phyloP scores from a whole-genome alignment of 1,284 basidiomycete genomes.

The Cutaneotrichosporon sp. region DNA sequence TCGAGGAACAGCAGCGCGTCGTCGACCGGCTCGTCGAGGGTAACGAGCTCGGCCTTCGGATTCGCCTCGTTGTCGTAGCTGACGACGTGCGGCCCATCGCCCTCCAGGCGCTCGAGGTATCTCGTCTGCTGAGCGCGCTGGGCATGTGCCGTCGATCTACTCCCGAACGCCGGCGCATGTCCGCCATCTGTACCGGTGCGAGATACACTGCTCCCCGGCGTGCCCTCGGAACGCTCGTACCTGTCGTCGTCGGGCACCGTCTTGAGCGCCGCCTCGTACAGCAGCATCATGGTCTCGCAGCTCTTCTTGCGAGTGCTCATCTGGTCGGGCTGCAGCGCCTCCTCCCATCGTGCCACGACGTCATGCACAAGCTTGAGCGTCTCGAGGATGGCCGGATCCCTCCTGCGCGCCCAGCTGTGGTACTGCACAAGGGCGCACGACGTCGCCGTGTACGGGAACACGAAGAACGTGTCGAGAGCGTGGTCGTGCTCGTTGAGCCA shows the following conservation, averaged over 20 bases:
- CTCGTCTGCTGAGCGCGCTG: slow-evolving; percentile 6
- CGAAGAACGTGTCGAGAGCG: slow-evolving; percentile 80
- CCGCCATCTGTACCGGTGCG: slow-evolving; percentile 37
- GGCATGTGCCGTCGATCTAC: not conserved
- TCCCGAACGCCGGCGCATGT: slow-evolving; percentile 9
- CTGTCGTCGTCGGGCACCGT: slow-evolving; percentile 53
- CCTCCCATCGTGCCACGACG: slow-evolving; percentile 80
- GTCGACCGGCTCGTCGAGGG: slow-evolving; percentile 34
- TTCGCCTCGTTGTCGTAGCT: slow-evolving; percentile 16
- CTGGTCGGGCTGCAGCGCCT: slow-evolving; percentile 64
- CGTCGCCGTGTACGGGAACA: slow-evolving; percentile 84
- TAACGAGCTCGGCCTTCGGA: slow-evolving; percentile 10
- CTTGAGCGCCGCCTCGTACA: slow-evolving; percentile 87
- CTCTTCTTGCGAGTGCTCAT: slow-evolving; percentile 85
- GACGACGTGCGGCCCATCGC: slow-evolving; percentile 17
- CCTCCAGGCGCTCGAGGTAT: slow-evolving; percentile 12
- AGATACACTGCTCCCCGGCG: slow-evolving; percentile 31
- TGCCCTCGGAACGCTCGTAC: slow-evolving; percentile 44
- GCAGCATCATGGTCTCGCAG: slow-evolving; percentile 77
- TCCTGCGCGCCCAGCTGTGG: slow-evolving; percentile 70
- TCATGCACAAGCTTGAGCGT: slow-evolving; percentile 78
- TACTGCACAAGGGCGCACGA: slow-evolving; percentile 77
- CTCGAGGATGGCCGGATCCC: slow-evolving; percentile 70
- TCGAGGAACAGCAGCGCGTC: slow-evolving; percentile 69
- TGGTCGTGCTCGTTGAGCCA: slow-evolving; percentile 83